Conservation (phyloP, 2,329 filamentous ascomycete species). For the Aureobasidium musti region DNA sequence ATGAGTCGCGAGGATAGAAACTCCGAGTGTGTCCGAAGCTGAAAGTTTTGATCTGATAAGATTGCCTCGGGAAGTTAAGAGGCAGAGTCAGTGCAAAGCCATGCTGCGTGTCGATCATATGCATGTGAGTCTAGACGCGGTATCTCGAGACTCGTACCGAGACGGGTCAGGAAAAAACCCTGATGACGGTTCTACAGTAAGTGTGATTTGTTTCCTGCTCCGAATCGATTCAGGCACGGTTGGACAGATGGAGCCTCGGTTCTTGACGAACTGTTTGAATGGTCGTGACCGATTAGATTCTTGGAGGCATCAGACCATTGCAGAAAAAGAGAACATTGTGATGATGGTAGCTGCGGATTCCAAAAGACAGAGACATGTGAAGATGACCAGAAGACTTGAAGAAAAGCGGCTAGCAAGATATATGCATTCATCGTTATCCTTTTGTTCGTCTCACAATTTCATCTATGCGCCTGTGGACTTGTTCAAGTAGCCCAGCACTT, state of each 20-base stretch:
- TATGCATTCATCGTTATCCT: conserved; percentile 2
- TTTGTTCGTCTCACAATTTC: background rate
- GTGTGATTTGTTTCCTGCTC: too few species aligned
- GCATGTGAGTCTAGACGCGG: conserved; percentile 1
- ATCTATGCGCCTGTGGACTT: conserved; percentile 16
- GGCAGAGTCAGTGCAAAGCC: background rate
- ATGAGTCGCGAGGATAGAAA: background rate
- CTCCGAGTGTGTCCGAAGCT: background rate
- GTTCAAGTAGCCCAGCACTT: conserved; percentile 32
- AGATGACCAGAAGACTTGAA: background rate
- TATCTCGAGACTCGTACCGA: too few species aligned
- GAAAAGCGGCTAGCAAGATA: background rate
- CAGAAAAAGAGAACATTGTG: background rate
- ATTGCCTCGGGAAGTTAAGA: background rate
- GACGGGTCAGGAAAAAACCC: too few species aligned
- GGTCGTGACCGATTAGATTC: conserved; percentile 6
- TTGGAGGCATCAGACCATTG: background rate
- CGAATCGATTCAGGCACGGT: background rate
- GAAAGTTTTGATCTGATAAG: conserved; percentile 24
- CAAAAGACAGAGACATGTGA: background rate
- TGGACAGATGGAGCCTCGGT: background rate
- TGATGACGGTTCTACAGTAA: too few species aligned
- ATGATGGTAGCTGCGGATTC: background rate
- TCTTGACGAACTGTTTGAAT: background rate
- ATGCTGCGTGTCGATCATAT: background rate